Evolutionary conservation across 768 basidiomycete genomes (phyloP).

Genomic region (Hysterangium stoloniferum): DNA sequence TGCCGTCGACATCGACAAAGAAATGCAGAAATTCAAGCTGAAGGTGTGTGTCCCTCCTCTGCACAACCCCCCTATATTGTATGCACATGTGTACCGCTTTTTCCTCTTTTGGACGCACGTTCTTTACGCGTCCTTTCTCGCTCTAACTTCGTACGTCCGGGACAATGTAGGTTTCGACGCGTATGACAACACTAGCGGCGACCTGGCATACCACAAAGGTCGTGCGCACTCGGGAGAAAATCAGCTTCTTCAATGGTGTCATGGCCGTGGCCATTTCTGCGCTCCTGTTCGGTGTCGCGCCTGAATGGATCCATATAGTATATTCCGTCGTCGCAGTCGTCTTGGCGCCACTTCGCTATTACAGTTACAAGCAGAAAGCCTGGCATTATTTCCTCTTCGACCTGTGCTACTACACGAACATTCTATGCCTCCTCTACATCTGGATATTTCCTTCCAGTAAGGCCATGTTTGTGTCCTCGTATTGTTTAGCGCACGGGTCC

Average conservation of each 20-base stretch:
- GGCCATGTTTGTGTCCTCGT: slow-evolving; percentile 83
- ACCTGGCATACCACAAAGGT: slow-evolving; percentile 94
- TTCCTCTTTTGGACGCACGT: no score
- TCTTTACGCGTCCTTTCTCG: no score
- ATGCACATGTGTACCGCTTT: not conserved
- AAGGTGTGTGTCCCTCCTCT: slow-evolving; percentile 61
- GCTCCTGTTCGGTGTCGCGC: slow-evolving; percentile 80
- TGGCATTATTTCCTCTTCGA: slow-evolving; percentile 96
- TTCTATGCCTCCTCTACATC: slow-evolving; percentile 86
- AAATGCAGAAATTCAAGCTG: slow-evolving; percentile 78
- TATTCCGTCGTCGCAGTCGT: slow-evolving; percentile 75
- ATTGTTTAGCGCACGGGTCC: slow-evolving; percentile 85
- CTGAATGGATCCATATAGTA: slow-evolving; percentile 84
- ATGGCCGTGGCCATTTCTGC: slow-evolving; percentile 82
- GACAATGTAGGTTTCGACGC: slow-evolving; percentile 56
- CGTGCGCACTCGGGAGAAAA: slow-evolving; percentile 72
- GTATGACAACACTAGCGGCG: slow-evolving; percentile 66
- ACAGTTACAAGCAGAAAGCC: slow-evolving; percentile 82
- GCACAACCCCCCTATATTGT: not conserved
- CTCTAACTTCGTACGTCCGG: no score
- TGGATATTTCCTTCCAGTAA: slow-evolving; percentile 80
- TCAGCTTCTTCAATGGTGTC: slow-evolving; percentile 91
- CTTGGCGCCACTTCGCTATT: slow-evolving; percentile 77
- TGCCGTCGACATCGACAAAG: slow-evolving; percentile 69
- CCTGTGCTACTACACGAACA: slow-evolving; percentile 88